Conservation (phyloP, 176 grass and related monocot genomes). For the Pharus latifolius region DNA sequence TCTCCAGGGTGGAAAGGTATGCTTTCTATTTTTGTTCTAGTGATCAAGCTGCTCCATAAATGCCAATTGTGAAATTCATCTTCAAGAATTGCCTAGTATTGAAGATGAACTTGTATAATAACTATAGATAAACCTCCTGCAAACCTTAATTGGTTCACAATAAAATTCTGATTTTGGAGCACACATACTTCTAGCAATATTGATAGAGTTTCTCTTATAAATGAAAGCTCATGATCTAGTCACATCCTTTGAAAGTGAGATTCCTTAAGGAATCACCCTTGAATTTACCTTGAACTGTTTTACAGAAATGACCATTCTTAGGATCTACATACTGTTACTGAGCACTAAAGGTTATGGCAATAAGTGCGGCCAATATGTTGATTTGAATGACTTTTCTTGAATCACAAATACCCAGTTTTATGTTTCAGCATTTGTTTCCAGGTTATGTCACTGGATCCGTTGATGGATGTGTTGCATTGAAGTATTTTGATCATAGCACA, state of each 20-base stretch:
- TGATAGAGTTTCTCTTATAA: background rate
- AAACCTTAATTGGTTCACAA: background rate
- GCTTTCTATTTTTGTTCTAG: background rate
- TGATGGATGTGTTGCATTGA: constrained; percentile 49
- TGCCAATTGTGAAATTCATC: too few relatives aligned
- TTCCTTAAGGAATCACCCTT: background rate
- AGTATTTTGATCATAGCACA: constrained; percentile 43
- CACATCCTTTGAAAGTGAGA: background rate
- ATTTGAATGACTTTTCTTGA: background rate
- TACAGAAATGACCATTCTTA: background rate
- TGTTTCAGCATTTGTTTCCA: constrained; percentile 10
- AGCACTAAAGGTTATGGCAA: background rate
- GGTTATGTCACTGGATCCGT: constrained; percentile 47
- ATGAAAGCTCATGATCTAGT: background rate
- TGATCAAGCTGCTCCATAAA: background rate
- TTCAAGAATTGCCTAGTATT: too few relatives aligned
- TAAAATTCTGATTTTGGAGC: background rate
- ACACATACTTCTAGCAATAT: background rate
- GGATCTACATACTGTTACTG: background rate
- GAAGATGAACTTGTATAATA: background rate
- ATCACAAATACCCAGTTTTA: background rate
- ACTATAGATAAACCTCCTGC: background rate
- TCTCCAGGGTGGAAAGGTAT: constrained; percentile 47
- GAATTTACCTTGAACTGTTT: background rate
- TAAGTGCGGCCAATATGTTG: background rate